Evolutionary conservation across 176 grass and related monocot genomes (phyloP), one percentile per base, ranked within the genome.

Genomic region (Paspalum notatum): DNA sequence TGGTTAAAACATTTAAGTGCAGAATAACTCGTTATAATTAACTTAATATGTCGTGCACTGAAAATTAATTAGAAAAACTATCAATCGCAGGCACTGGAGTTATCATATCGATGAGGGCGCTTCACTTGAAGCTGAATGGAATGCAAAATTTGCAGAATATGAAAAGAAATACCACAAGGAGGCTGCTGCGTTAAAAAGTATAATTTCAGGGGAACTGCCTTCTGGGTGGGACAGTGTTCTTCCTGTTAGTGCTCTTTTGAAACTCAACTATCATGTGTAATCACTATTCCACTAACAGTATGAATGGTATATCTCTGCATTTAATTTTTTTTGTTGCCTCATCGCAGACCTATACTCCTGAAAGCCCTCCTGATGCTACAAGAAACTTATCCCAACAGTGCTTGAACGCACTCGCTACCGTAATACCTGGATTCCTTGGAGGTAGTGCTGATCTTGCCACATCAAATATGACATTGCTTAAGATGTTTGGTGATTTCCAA

Each of bases 401-500:
- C 66, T 53, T 91, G 66, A 91, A 91, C 75, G 72, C 86, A 38
- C 85, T 91, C 82, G 85, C 86, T 11, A 85, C 88, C 79, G 85
- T 81, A 77, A 80, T 91, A 66, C 90, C 90, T 63, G 90, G 86
- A 63, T 74, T 91, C 82, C 78, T 87, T 44, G 90, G 90, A 47
- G 90, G 90, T 43, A 88, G 85, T 58, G 85, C 90, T 10, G 90
- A 91, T 62, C 90, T 88, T 79, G 90, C 90, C 32, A 61, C 85
- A 16, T 91, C 90, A 22, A 91, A 91, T 57, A 91, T 88, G 85
- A 89, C 90, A 63, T 20, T 88, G 38, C 66, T 91, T 5, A 88
- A 91, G 78, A 91, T 78, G 85, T 87, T 74, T 74, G 85, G 77
- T 74, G 81, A 87, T 39, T 91, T 91, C 72, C 90, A 91, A 16